Base-by-base conservation (phyloP, 257 asterid species). In the Lithospermum erythrorhizon region DNA sequence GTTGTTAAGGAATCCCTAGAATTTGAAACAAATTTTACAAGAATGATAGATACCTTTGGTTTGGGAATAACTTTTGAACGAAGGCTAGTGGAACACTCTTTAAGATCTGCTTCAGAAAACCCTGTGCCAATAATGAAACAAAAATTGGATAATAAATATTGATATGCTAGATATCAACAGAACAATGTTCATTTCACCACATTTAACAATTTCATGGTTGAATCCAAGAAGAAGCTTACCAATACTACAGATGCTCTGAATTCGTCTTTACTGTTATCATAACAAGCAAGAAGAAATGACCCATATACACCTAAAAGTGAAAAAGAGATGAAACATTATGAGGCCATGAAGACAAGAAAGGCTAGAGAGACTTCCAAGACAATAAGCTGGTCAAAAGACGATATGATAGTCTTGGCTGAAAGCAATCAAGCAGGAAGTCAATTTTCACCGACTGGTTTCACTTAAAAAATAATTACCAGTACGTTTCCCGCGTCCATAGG, bases 261-360 rank as follows among this genome's bases (percentile, higher is more conserved):
- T 66, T 93, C 97, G 78, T 93, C 96, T 47, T 83, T 89, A 75
- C 74, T 80, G 64, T 63, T 66, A 76, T 89, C 99, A 75, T 93
- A 89, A 75, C 97, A 89, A 73, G 96, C 97, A 63, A 93, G 91
- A 73, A 89, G 99, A 73, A 93, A 93, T 70, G 97, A 87, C 30
- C 97, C 97, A 65, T 89, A 93, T 55, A 79, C 83, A 72, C 99
- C 99, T 89, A 69, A 55, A 68, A 61, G 21, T 35, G 64, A 74
- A 51, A 21, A 49, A 25, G 55, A 2, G 69, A 55, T 11, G 35
- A 58, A 52, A 64, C n/a, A 41, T 14, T 17, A 61, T 41, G 1
- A 41, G 49, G 49, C 17, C 49, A 13, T 13, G 2, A 41, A 41
- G 18, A 41, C 49, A 41, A 18, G 9, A 6, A 35, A 10, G 49